These are phyloP conservation scores for Fagopyrum homotropicum DNA, from an alignment of 148 eudicot species.

Conservation along the genomic window DNA sequence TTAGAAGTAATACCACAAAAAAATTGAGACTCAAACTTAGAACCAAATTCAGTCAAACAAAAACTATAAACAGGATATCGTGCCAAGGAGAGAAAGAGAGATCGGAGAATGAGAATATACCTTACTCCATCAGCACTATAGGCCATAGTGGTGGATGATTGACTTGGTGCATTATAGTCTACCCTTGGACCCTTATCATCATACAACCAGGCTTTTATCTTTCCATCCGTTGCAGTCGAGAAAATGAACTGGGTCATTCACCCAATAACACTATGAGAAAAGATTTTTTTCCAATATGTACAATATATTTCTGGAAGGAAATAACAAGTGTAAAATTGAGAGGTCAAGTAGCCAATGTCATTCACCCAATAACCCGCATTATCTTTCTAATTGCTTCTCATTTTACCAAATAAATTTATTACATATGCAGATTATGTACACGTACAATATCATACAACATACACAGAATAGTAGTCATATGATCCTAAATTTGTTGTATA, in stretches of 20 bases:
- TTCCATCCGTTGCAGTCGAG: conserved; percentile 87
- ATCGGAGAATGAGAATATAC: conserved; percentile 25
- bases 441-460: neutral
- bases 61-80: neutral
- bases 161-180: conserved; percentile 98
- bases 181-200: conserved; percentile 82
- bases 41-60: neutral
- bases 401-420: neutral
- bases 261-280: neutral
- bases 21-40: conserved; percentile 6
- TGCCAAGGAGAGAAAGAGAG: neutral
- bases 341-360: neutral
- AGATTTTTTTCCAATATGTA: neutral
- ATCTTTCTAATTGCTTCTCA: neutral
- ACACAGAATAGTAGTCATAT: neutral
- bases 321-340: neutral
- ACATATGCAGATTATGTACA: neutral
- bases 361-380: neutral
- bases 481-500: conserved; percentile 18
- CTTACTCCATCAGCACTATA: conserved; percentile 92
- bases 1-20: neutral
- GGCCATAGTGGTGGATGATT: conserved; percentile 73
- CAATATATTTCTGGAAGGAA: neutral
- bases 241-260: conserved; percentile 60
- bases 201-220: conserved; percentile 95